Evolutionary conservation across 2,329 filamentous ascomycete genomes (phyloP), one percentile per base, ranked within the genome.

Genomic region (Pseudogymnoascus sp.): DNA sequence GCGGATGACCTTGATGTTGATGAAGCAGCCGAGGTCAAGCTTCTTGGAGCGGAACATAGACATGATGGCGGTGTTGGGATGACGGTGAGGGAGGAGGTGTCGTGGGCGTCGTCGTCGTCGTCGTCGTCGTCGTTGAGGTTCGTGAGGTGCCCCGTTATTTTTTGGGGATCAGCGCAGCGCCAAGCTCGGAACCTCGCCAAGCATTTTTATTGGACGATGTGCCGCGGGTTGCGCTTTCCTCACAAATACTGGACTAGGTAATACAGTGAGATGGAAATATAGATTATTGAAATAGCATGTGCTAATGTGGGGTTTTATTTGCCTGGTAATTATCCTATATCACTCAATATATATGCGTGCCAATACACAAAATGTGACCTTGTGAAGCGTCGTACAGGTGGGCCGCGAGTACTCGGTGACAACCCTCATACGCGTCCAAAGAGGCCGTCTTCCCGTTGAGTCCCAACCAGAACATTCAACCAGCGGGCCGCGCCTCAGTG

Each of bases 11-110:
- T 88, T 88, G 75, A 88, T 85, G 74, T 97, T 97, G 78, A 96
- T 77, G 74, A 90, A 96, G 75, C 91, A 91, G 75, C 89, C 87
- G 69, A 97, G 79, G 71, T 97, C 92, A 70, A 97, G 86, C 81
- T 87, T 93, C 78, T 96, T 96, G 34, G 92, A 83, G 71, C 92
- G 83, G 78, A 96, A 97, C 80, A 93, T 90, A 59, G 90, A 88
- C 87, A 91, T 91, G 67, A 69, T 84, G 80, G 75, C 68, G 69
- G 62, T 54, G 16, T 31, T 65, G 40, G 26, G 16, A 29, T 34
- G 54, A 34, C 29, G 54, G 54, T 42, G 62, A 45, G n/a, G 16
- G 29, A 63, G 26, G 47, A 63, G 26, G 47, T 57, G 47, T 57
- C 47, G 47, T 51, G 21, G 45, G 2, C 3, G 21, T 62, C 60